phyloP scores from a whole-genome alignment of 306 rosid species.

The Quercus cerris region DNA sequence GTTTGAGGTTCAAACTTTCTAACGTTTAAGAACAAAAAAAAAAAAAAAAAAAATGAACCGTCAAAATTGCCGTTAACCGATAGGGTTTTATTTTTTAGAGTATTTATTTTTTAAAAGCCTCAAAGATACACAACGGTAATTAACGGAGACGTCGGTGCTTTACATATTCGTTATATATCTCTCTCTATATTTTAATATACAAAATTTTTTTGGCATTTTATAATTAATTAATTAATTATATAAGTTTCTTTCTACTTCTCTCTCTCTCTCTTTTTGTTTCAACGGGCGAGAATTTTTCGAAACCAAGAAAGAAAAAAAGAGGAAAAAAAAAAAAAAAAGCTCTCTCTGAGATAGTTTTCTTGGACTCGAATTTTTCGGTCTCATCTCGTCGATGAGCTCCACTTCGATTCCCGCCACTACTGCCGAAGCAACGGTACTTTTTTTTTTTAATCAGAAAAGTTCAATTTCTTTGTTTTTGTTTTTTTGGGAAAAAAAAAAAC shows the following conservation, averaged over 20 bases:
- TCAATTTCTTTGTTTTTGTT: neutral
- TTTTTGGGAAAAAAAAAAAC: neutral
- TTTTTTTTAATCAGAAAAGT: neutral
- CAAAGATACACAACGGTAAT: slow-evolving; percentile 45
- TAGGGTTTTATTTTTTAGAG: slow-evolving; percentile 19
- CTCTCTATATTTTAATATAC: slow-evolving; percentile 11
- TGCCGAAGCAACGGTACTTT: slow-evolving; percentile 52
- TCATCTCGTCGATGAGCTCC: slow-evolving; percentile 52
- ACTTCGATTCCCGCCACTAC: slow-evolving; percentile 79
- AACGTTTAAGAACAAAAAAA: slow-evolving; percentile 9
- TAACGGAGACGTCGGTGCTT: slow-evolving; percentile 86
- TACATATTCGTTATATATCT: slow-evolving; percentile 48
- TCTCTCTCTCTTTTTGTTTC: slow-evolving; percentile 55
- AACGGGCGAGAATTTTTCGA: slow-evolving; percentile 99
- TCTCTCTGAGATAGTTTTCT: slow-evolving; percentile 19
- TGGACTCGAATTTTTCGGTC: slow-evolving; percentile 26
- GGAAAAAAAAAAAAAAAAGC: slow-evolving; percentile 12
- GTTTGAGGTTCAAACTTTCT: slow-evolving; percentile 78
- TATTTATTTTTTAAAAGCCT: neutral
- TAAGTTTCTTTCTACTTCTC: neutral
- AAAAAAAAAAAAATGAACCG: slow-evolving; percentile 6
- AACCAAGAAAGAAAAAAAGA: slow-evolving; percentile 17
- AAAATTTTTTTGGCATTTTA: neutral
- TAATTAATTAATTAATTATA: neutral
- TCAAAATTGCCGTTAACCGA: slow-evolving; percentile 38